Evolutionary conservation across 805 yeast species (phyloP).

Genomic region (Priceomyces melissophilus): DNA sequence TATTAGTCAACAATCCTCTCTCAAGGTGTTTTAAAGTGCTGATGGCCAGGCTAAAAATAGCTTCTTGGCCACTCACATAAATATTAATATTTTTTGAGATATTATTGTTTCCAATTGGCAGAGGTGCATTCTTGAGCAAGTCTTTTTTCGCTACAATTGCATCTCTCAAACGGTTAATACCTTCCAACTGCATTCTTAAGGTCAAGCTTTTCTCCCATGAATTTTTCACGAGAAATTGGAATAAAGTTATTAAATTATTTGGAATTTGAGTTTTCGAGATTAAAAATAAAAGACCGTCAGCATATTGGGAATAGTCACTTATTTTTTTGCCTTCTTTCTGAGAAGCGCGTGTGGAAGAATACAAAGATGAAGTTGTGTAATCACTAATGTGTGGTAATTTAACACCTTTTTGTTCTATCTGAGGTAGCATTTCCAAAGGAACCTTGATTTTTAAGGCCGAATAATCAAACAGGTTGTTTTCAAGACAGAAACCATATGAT

Average conservation of each 20-base stretch:
- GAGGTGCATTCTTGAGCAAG: conserved; percentile 27
- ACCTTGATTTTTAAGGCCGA: conserved; percentile 61
- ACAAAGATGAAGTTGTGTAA: conserved; percentile 37
- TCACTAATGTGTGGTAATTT: conserved; percentile 31
- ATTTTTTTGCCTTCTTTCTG: conserved; percentile 2
- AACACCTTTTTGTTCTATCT: conserved; percentile 34
- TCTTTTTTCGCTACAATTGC: conserved; percentile 52
- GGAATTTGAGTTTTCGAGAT: conserved; percentile 36
- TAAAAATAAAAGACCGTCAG: conserved; percentile 39
- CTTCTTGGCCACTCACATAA: conserved; percentile 50
- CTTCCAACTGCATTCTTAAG: conserved; percentile 58
- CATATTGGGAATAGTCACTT: conserved; percentile 12
- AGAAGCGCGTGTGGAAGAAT: background rate
- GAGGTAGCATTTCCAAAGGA: conserved; percentile 27
- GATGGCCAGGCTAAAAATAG: conserved; percentile 41
- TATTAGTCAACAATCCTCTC: conserved; percentile 36
- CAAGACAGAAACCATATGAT: conserved; percentile 76
- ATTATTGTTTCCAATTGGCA: conserved; percentile 15
- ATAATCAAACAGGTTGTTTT: conserved; percentile 54
- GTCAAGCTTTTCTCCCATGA: conserved; percentile 46
- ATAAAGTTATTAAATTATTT: conserved; percentile 46
- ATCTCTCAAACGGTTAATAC: conserved; percentile 49
- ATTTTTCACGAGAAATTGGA: conserved; percentile 51
- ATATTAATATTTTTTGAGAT: conserved; percentile 29
- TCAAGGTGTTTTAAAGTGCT: conserved; percentile 47